Evolutionary conservation across 176 grass and related monocot genomes (phyloP).

Genomic region (Secale cereale): DNA sequence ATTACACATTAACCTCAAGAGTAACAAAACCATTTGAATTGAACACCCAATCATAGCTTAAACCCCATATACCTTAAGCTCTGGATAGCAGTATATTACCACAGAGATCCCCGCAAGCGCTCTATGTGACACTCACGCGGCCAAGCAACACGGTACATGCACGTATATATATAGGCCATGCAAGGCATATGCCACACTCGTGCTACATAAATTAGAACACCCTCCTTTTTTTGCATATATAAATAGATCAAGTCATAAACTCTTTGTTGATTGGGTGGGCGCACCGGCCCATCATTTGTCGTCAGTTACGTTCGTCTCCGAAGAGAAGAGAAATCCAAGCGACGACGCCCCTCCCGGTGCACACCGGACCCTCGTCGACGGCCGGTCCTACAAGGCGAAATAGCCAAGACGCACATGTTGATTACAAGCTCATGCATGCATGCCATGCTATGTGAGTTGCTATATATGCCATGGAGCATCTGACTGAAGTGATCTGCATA

Average conservation of each 20-base stretch:
- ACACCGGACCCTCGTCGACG: constrained; percentile 71
- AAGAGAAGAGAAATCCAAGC: constrained; percentile 91
- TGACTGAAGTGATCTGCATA: neutral
- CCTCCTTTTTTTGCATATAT: neutral
- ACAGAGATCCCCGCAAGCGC: neutral
- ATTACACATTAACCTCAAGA: neutral
- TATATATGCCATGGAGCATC: neutral
- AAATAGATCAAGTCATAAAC: neutral
- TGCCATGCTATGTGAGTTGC: neutral
- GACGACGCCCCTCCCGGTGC: constrained; percentile 75
- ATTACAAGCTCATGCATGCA: neutral
- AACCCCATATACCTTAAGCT: neutral
- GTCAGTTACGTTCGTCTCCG: constrained; percentile 30
- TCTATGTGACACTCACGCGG: neutral
- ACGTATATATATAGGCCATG: neutral
- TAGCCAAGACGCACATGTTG: neutral
- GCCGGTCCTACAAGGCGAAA: constrained; percentile 50
- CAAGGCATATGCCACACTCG: neutral
- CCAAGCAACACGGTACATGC: neutral
- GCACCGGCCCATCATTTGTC: neutral
- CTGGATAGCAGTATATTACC: neutral
- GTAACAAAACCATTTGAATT: neutral
- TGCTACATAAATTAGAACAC: constrained; percentile 17
- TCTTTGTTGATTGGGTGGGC: neutral
- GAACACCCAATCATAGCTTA: neutral